phyloP scores from a whole-genome alignment of 2,329 filamentous ascomycete species.

The Aspergillus uvarum region DNA sequence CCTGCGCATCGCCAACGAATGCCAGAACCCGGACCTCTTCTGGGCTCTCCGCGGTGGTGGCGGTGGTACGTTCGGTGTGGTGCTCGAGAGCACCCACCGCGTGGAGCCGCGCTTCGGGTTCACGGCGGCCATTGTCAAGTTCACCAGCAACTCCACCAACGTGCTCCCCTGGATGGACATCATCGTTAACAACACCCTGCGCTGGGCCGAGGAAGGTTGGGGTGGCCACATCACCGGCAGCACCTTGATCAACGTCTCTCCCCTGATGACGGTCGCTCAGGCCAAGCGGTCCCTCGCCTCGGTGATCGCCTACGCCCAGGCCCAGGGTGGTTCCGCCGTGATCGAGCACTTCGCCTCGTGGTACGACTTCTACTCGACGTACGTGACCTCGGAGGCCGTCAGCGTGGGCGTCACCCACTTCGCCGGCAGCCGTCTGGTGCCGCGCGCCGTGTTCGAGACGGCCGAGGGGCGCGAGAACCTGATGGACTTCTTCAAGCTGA shows the following conservation, averaged over 20 bases:
- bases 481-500: conserved; percentile 13
- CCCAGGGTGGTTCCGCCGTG: conserved; percentile 14
- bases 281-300: conserved; percentile 15
- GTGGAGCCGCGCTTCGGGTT: conserved; percentile 15
- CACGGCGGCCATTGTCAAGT: conserved; percentile 17
- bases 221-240: conserved; percentile 23
- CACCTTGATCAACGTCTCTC: conserved; percentile 20
- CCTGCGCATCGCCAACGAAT: conserved; percentile 17
- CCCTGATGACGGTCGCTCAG: conserved; percentile 13
- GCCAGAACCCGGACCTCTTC: conserved; percentile 23
- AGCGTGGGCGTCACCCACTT: conserved; percentile 20
- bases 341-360: conserved; percentile 20
- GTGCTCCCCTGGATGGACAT: conserved; percentile 23
- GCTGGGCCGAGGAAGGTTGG: conserved; percentile 25
- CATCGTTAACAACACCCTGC: conserved; percentile 22
- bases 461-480: conserved; percentile 15
- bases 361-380: conserved; percentile 20
- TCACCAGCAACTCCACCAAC: conserved; percentile 17
- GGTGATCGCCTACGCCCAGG: conserved; percentile 13
- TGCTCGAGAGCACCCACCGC: conserved; percentile 17
- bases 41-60: conserved; percentile 22
- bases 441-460: conserved; percentile 18
- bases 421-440: conserved; percentile 21
- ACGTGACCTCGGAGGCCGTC: conserved; percentile 18
- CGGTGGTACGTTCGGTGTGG: conserved; percentile 21